These are phyloP conservation scores for Alternaria angustiovoidea DNA, from an alignment of 2,329 filamentous ascomycete genomes.

Conservation along the genomic window DNA sequence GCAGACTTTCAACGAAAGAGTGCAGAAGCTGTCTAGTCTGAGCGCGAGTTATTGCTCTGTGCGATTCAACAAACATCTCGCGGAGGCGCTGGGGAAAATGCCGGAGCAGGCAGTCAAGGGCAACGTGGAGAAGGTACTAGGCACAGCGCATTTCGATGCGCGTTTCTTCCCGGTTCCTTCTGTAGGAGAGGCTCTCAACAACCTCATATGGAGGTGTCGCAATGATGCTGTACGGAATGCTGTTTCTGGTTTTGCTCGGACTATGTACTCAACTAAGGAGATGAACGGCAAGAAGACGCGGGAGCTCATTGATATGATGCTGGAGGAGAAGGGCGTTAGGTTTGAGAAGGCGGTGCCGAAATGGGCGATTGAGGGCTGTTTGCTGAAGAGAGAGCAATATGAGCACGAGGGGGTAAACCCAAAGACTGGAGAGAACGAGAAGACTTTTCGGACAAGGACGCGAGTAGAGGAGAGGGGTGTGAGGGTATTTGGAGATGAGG, in stretches of 20 bases:
- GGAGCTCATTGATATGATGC: slow-evolving; percentile 37
- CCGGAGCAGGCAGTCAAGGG: slow-evolving; percentile 32
- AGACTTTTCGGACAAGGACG: slow-evolving; percentile 33
- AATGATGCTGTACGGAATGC: slow-evolving; percentile 44
- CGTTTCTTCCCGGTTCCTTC: slow-evolving; percentile 38
- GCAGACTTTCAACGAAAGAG: slow-evolving; percentile 36
- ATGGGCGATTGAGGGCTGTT: slow-evolving; percentile 45
- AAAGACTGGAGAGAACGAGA: slow-evolving; percentile 35
- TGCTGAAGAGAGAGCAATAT: slow-evolving; percentile 42
- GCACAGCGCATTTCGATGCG: slow-evolving; percentile 42
- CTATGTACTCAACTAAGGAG: slow-evolving; percentile 33
- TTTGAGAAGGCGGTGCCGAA: slow-evolving; percentile 39
- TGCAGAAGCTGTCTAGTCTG: slow-evolving; percentile 43
- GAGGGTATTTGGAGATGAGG: slow-evolving; percentile 31
- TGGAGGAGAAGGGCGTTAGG: slow-evolving; percentile 28
- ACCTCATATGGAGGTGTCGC: slow-evolving; percentile 42
- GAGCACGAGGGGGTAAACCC: slow-evolving; percentile 41
- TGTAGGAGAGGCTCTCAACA: slow-evolving; percentile 39
- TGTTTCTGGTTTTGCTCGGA: slow-evolving; percentile 38
- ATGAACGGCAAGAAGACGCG: slow-evolving; percentile 36
- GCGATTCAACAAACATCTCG: slow-evolving; percentile 37
- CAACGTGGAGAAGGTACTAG: slow-evolving; percentile 21
- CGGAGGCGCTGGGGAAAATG: slow-evolving; percentile 13
- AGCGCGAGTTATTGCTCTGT: slow-evolving; percentile 41
- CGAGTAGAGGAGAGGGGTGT: slow-evolving; percentile 40